Evolutionary conservation across 345 rosid species (phyloP), one percentile per base, ranked within the genome.

Genomic region (Camelina neglecta): DNA sequence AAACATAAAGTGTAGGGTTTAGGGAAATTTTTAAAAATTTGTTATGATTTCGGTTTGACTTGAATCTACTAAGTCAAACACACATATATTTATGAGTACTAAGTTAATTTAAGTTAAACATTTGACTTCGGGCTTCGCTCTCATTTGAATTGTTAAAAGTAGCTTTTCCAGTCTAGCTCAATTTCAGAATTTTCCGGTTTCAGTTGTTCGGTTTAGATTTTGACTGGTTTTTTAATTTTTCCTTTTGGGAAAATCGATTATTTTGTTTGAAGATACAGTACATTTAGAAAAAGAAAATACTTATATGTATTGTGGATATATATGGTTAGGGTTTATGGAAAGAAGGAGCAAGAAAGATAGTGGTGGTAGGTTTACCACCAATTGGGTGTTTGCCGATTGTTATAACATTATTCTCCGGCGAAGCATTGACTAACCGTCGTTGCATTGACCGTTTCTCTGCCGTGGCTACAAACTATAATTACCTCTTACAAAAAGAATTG

Each of bases 381-480:
- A 84, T 91, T 85, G 98, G 94, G 12, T 93, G 98, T 73, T 57
- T 93, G 77, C 98, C 97, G 4, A 61, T 79, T 15, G 81, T 91
- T 3, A 91, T 91, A 64, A 91, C 97, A 3, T 53, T 89, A 13
- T 68, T 80, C 67, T 86, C 94, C 18, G 23, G 55, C 5, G 47
- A 79, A 51, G 69, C 85, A 20, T 71, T 84, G 38, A 50, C 57
- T 1, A 79, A 81, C 51, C 87, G 96, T 16, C 78, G 59, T 15
- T 93, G 97, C 62, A 48, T 93, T 36, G 93, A 86, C 60, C 66
- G 58, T 6, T 84, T 75, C 45, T 80, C 86, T 20, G 23, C 69
- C 2, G 89, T 83, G 3, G 96, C 84, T 16, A 76, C 23, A 71
- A 78, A 85, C 20, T 89, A 71, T 74, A 91, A 91, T 73, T 6